Conservation (phyloP, 2,329 filamentous ascomycete genomes). For the Helotiales sp. region DNA sequence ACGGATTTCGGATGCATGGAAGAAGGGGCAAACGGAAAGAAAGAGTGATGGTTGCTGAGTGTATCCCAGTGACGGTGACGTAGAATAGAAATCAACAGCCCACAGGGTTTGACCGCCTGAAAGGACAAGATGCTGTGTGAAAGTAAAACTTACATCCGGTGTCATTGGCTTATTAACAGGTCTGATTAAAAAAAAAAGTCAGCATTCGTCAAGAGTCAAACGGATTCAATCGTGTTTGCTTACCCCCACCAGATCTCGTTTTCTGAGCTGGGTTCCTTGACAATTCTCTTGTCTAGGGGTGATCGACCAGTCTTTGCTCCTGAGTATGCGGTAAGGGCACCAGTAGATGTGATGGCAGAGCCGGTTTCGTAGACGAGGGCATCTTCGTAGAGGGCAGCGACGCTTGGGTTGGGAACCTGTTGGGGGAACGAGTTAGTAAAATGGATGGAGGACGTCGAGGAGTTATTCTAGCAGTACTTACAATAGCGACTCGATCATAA, state of each 20-base stretch:
- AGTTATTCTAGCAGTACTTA: conserved; percentile 54
- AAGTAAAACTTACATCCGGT: conserved; percentile 74
- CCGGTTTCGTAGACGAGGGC: conserved; percentile 97
- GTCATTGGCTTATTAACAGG: conserved; percentile 99
- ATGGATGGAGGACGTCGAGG: neutral
- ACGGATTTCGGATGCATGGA: neutral
- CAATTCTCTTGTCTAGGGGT: conserved; percentile 95
- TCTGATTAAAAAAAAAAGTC: conserved; percentile 37
- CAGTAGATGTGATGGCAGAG: conserved; percentile 94
- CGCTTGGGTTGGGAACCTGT: conserved; percentile 80
- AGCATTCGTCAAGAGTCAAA: conserved; percentile 16
- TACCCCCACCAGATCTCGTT: conserved; percentile 94
- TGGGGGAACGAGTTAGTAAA: conserved; percentile 20
- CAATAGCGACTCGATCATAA: conserved; percentile 97
- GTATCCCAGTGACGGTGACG: neutral
- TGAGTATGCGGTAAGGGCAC: conserved; percentile 95
- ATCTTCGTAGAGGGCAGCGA: conserved; percentile 97
- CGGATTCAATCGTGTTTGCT: conserved; percentile 11
- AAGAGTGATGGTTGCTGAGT: neutral
- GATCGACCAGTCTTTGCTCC: conserved; percentile 98
- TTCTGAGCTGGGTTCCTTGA: conserved; percentile 87
- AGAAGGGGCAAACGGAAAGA: neutral
- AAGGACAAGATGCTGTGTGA: neutral
- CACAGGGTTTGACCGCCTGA: neutral
- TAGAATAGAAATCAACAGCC: neutral